Evolutionary conservation across 2,329 filamentous ascomycete species (phyloP).

Genomic region (Phaeophleospora eucalypticola): DNA sequence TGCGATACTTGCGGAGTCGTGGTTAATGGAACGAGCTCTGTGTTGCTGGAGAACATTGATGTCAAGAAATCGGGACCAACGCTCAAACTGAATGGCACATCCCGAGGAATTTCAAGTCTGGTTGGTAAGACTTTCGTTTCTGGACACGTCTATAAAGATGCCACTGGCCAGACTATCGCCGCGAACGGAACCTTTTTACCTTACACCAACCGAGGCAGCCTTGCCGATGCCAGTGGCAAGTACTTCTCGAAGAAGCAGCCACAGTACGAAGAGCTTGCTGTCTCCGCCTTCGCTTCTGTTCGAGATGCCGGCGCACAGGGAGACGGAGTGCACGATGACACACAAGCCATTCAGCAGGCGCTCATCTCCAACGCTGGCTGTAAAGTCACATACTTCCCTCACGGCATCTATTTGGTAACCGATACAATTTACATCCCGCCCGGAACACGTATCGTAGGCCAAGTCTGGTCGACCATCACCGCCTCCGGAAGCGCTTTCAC

Average conservation of each 20-base stretch:
- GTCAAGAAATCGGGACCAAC: conserved; percentile 19
- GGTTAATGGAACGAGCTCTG: conserved; percentile 16
- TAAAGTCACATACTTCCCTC: conserved; percentile 43
- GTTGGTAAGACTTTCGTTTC: conserved; percentile 31
- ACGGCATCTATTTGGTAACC: conserved; percentile 45
- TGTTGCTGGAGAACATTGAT: conserved; percentile 23
- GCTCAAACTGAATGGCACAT: conserved; percentile 22
- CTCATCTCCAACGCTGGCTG: conserved; percentile 22
- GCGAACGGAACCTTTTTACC: conserved; percentile 16
- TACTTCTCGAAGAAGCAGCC: conserved; percentile 42
- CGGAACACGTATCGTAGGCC: conserved; percentile 52
- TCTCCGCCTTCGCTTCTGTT: conserved; percentile 44
- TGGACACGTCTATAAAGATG: conserved; percentile 17
- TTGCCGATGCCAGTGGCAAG: conserved; percentile 27
- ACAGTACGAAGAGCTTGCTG: conserved; percentile 42
- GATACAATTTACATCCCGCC: conserved; percentile 46
- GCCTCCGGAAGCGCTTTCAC: conserved; percentile 47
- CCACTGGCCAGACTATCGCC: conserved; percentile 12
- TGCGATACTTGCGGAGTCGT: conserved; percentile 19
- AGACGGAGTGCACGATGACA: conserved; percentile 29
- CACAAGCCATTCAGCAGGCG: conserved; percentile 26
- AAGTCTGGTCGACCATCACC: conserved; percentile 51
- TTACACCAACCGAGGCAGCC: conserved; percentile 18
- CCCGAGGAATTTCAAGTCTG: conserved; percentile 29
- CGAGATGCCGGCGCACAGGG: conserved; percentile 39